phyloP scores from a whole-genome alignment of 768 basidiomycete genomes.

The Amyloporia xantha region DNA sequence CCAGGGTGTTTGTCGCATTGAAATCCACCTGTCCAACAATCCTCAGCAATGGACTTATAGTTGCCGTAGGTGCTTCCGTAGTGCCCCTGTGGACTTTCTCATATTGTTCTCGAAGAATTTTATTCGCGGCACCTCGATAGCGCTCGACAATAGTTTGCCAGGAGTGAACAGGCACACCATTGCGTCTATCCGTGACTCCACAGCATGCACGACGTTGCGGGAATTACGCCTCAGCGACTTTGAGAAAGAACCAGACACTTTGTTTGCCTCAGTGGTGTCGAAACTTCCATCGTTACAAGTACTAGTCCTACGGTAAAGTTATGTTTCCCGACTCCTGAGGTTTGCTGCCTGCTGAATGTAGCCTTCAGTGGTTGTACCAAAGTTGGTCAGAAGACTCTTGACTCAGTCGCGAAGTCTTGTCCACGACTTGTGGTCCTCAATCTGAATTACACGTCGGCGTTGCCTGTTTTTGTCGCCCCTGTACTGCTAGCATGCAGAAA shows the following conservation, averaged over 20 bases:
- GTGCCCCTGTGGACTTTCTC: background rate
- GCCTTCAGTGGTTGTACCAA: conserved; percentile 51
- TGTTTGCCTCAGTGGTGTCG: conserved; percentile 44
- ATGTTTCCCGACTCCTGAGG: background rate
- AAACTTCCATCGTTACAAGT: conserved; percentile 38
- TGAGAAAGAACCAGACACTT: conserved; percentile 41
- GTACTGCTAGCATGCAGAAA: conserved; percentile 34
- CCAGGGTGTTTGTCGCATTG: conserved; percentile 46
- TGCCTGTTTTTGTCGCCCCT: conserved; percentile 40
- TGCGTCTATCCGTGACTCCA: conserved; percentile 29
- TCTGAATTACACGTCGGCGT: conserved; percentile 52
- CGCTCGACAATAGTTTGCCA: conserved; percentile 41
- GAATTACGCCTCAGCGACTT: conserved; percentile 49
- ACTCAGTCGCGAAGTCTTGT: conserved; percentile 37
- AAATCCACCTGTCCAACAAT: conserved; percentile 42
- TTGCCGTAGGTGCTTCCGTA: conserved; percentile 39
- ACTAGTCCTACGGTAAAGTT: conserved; percentile 47
- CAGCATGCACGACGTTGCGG: conserved; percentile 26
- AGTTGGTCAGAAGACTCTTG: conserved; percentile 43
- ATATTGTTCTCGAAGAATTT: conserved; percentile 39
- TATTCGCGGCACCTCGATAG: conserved; percentile 44
- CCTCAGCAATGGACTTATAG: conserved; percentile 49
- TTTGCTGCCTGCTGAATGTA: conserved; percentile 5
- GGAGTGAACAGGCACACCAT: conserved; percentile 49
- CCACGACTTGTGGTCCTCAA: conserved; percentile 42